Conservation (phyloP, 129 eudicot species). For the Gnaphalium uliginosum region DNA sequence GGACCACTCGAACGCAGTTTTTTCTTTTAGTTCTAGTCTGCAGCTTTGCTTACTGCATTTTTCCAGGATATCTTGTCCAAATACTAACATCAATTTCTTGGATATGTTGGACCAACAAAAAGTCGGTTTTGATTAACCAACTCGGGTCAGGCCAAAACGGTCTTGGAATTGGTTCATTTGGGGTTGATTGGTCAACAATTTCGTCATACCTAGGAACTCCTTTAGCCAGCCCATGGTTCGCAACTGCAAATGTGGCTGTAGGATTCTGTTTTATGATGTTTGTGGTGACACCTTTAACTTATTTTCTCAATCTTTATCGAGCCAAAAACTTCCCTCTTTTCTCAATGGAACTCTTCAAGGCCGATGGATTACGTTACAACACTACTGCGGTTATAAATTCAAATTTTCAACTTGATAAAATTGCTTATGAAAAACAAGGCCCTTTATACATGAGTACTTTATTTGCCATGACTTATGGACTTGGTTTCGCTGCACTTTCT, state of each 20-base stretch:
- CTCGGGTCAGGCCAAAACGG: conserved; percentile 67
- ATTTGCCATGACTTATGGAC: conserved; percentile 58
- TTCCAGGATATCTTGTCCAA: conserved; percentile 57
- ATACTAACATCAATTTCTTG: conserved; percentile 53
- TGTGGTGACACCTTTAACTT: conserved; percentile 47
- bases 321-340: conserved; percentile 58
- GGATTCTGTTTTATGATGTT: conserved; percentile 58
- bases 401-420: conserved; percentile 46
- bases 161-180: conserved; percentile 60
- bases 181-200: conserved; percentile 68
- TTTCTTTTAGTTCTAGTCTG: conserved; percentile 45
- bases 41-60: conserved; percentile 50
- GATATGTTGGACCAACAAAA: conserved; percentile 60
- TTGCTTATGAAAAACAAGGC: conserved; percentile 44
- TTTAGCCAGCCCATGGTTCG: conserved; percentile 63
- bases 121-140: conserved; percentile 52
- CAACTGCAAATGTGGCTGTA: conserved; percentile 49
- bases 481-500: conserved; percentile 60
- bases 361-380: conserved; percentile 47
- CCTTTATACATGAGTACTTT: conserved; percentile 45
- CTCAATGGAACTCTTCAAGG: conserved; percentile 46
- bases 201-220: conserved; percentile 73
- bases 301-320: conserved; percentile 44
- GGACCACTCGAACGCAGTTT: conserved; percentile 47
- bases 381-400: conserved; percentile 40